Base-by-base conservation (phyloP, 2,329 filamentous ascomycete genomes). In the Epichloe uncinata region DNA sequence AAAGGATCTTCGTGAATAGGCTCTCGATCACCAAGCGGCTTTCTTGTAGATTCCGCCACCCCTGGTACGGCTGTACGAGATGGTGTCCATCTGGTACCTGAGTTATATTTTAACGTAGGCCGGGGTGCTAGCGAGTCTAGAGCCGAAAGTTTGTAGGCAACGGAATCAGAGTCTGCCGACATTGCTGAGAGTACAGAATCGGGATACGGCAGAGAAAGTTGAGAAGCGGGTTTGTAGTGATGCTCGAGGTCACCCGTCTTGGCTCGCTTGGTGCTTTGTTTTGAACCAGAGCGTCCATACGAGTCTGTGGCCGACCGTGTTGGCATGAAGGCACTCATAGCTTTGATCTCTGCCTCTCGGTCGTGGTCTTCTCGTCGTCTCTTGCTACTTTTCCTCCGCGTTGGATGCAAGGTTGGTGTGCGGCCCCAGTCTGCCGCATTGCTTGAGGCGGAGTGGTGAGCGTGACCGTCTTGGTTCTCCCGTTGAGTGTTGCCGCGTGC, bases 341-440 rank as follows among this genome's bases (percentile, higher is more conserved):
- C 82, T 62, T 83, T 86, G 61, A 96, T 89, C 67, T 95, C 88
- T 54, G 87, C 87, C 66, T 95, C 90, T 51, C 91, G 78, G 52
- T 84, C 75, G 61, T 81, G 79, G 54, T 94, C 86, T 54, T 84
- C 76, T 57, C 84, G 82, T 59, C 83, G 82, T 58, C 84, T 79
- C 68, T 87, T 94, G 70, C 81, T 89, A 40, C 85, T 85, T 61
- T 81, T 87, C 53, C 83, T 82, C 52, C 82, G 78, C 47, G 78
- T 67, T 30, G 84, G 67, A 22, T 80, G 74, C 30, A 82, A 63
- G 8, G 79, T 82, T 15, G 68, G 65, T n/a, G 61, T 65, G 40
- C 64, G 63, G 38, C 61, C 57, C 64, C 64, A 67, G 7, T 51
- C 50, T 40, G 51, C 51, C 30, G 50, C 45, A n/a, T 45, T 51